Evolutionary conservation across 2,329 filamentous ascomycete genomes (phyloP), one percentile per base, ranked within the genome.

Genomic region (Claviceps maximensis): DNA sequence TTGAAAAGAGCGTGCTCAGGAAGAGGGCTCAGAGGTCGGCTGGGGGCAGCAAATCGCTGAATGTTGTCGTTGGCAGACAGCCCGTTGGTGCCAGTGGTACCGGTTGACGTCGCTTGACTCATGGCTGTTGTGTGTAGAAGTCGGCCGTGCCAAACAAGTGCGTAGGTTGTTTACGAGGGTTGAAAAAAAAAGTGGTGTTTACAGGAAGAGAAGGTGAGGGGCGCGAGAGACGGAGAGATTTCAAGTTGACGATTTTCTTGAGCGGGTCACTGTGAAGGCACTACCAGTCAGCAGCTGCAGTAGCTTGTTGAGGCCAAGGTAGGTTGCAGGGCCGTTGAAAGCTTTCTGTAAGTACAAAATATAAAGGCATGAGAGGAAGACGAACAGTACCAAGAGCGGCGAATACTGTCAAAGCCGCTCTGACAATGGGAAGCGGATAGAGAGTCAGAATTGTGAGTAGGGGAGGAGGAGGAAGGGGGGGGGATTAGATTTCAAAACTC

Each of bases 11-110:
- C 86, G 74, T 96, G 88, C 67, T 83, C 79, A 61, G 88, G 84
- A 58, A 86, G 83, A 62, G 93, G 93, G 79, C 87, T 95, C 75
- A 94, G 73, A 59, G 89, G 88, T 67, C 93, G 83, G 77, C 89
- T 95, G 62, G 93, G 89, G 65, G 91, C 89, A 64, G 84, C 82
- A 73, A 98, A 98, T 64, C 93, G 89, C 73, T 87, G 86, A 75
- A 98, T 97, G 78, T 97, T 97, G 79, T 98, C 93, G 79, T 98
- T 96, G 72, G 88, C 90, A 69, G 86, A 89, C 59, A 78, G 67
- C 59, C 73, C 73, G 62, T 74, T 67, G 63, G 69, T 69, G 67
- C 75, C 75, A 65, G 74, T 75, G 64, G 71, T 70, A 65, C 72
- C 70, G 63, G 71, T 73, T 58, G 73, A 63, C 62, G 74, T 65